phyloP scores from a whole-genome alignment of 2,329 filamentous ascomycete species.

The Dactylellina sp. region DNA sequence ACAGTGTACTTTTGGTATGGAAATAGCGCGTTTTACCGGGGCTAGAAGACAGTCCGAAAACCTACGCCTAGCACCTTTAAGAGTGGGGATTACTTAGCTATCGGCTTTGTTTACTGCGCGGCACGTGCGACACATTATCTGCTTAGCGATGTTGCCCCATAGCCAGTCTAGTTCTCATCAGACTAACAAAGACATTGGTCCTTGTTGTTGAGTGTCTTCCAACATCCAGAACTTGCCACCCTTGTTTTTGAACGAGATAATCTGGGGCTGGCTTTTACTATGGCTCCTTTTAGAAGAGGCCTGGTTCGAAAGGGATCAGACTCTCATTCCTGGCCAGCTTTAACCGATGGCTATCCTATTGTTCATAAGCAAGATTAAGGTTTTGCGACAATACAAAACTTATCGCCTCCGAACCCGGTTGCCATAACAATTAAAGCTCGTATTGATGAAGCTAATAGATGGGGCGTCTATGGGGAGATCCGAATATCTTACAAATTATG shows the following conservation, averaged over 20 bases:
- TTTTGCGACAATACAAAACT: slow-evolving; percentile 12
- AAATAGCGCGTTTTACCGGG: too few species aligned
- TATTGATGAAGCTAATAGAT: slow-evolving; percentile 20
- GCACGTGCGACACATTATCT: slow-evolving; percentile 32
- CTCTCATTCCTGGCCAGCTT: background rate
- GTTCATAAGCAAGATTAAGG: slow-evolving; percentile 15
- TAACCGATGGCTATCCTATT: background rate
- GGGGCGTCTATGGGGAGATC: slow-evolving; percentile 12
- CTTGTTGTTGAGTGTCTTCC: background rate
- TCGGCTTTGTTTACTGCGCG: slow-evolving; percentile 41
- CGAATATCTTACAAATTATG: slow-evolving; percentile 34
- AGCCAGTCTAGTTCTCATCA: slow-evolving; percentile 7
- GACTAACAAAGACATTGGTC: slow-evolving; percentile 37
- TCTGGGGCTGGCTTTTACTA: background rate
- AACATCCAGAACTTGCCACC: background rate
- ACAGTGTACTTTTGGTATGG: too few species aligned
- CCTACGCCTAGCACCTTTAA: background rate
- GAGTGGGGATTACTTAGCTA: background rate
- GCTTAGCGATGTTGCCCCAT: background rate
- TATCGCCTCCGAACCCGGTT: slow-evolving; percentile 8
- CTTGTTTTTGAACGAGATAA: background rate
- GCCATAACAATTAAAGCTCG: slow-evolving; percentile 36
- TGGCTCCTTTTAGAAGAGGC: background rate
- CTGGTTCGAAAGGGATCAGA: background rate
- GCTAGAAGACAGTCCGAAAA: too few species aligned